Evolutionary conservation across 768 basidiomycete species (phyloP).

Genomic region (Austroboletus eburneus): DNA sequence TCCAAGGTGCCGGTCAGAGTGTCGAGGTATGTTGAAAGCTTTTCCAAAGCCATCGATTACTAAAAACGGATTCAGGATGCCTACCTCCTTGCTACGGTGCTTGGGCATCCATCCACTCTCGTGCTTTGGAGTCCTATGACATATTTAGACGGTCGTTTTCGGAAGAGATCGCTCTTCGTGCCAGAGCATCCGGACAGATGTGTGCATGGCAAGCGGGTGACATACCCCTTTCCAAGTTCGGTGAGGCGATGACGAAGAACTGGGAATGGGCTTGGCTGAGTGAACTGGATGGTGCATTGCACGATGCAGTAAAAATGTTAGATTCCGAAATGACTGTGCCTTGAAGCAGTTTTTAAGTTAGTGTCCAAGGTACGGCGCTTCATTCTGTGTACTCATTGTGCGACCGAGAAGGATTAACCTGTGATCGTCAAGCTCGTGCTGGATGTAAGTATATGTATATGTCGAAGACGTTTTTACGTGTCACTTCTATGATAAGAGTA

Average conservation of each 20-base stretch:
- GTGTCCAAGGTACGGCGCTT: too few relatives aligned
- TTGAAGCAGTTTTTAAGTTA: too few relatives aligned
- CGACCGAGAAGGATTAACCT: too few relatives aligned
- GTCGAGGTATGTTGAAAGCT: constrained; percentile 43
- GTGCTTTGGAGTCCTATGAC: constrained; percentile 46
- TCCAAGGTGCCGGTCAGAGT: constrained; percentile 42
- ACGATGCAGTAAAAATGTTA: constrained; percentile 16
- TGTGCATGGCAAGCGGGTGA: constrained; percentile 12
- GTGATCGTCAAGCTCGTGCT: too few relatives aligned
- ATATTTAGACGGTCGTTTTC: constrained; percentile 46
- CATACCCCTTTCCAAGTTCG: constrained; percentile 37
- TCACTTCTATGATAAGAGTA: too few relatives aligned
- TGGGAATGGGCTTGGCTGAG: constrained; percentile 52
- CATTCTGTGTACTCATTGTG: too few relatives aligned
- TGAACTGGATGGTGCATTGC: constrained; percentile 18
- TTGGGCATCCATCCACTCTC: constrained; percentile 42
- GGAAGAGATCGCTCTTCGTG: constrained; percentile 29
- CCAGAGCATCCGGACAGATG: constrained; percentile 18
- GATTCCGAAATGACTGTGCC: background rate
- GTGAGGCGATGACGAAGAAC: constrained; percentile 40
- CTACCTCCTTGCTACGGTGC: constrained; percentile 33
- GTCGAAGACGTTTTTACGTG: too few relatives aligned
- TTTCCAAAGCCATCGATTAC: too few relatives aligned
- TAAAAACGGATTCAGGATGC: constrained; percentile 30
- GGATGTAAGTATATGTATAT: too few relatives aligned